These are phyloP conservation scores for Adansonia madagascariensis DNA, from an alignment of 441 rosid genomes.

Conservation along the genomic window DNA sequence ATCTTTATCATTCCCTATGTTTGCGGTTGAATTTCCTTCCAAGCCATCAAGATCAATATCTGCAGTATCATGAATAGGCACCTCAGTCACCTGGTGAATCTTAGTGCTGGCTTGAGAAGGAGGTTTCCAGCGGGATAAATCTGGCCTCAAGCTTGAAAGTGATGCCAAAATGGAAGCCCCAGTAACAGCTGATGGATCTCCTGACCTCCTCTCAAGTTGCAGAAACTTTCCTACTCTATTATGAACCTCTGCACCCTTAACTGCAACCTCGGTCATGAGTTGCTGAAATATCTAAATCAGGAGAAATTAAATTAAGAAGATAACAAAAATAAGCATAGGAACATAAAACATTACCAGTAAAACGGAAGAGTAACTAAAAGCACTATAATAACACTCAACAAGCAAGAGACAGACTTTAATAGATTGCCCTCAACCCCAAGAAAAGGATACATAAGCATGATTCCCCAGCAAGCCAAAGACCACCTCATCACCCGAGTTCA, in stretches of 20 bases:
- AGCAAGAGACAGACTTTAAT: background rate
- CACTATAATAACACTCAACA: background rate
- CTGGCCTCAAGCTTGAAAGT: slow-evolving; percentile 61
- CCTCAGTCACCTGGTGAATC: slow-evolving; percentile 49
- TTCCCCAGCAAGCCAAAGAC: slow-evolving; percentile 66
- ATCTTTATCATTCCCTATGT: slow-evolving; percentile 49
- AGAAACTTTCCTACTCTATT: slow-evolving; percentile 52
- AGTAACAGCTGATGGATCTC: slow-evolving; percentile 72
- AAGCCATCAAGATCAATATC: slow-evolving; percentile 57
- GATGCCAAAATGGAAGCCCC: slow-evolving; percentile 83
- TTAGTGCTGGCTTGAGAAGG: slow-evolving; percentile 50
- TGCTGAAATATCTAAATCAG: slow-evolving; percentile 62
- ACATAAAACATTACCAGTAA: background rate
- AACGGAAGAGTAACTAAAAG: background rate
- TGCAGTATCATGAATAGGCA: slow-evolving; percentile 46
- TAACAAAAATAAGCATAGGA: slow-evolving; percentile 13
- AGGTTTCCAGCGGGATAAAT: slow-evolving; percentile 57
- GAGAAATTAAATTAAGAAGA: slow-evolving; percentile 45
- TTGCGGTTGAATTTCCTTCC: slow-evolving; percentile 59
- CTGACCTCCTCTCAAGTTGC: slow-evolving; percentile 70
- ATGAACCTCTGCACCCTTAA: slow-evolving; percentile 57
- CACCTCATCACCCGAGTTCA: slow-evolving; percentile 81
- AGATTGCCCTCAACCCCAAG: slow-evolving; percentile 8
- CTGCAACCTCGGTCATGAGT: slow-evolving; percentile 44
- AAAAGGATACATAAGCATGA: slow-evolving; percentile 85